Conservation (phyloP, 352 stramenopile genomes). For the Pythium folliculosum region DNA sequence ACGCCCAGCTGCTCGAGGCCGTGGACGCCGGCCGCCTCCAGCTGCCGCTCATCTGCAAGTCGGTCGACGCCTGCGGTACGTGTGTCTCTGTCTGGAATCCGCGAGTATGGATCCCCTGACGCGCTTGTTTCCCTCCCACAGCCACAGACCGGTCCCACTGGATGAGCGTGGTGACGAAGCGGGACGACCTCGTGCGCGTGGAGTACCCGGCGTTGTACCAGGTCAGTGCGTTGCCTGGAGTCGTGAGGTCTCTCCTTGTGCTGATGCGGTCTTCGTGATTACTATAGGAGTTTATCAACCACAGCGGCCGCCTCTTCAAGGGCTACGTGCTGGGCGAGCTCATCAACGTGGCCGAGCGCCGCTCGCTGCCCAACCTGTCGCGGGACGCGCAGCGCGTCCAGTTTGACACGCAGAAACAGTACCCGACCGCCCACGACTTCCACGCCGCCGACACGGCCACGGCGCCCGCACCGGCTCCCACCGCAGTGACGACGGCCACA, state of each 20-base stretch:
- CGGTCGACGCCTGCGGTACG: conserved; percentile 78
- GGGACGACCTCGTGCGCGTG: conserved; percentile 55
- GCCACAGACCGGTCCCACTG: conserved; percentile 79
- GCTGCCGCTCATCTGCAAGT: conserved; percentile 84
- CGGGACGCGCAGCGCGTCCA: conserved; percentile 55
- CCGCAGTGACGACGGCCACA: not conserved
- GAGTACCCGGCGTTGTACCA: conserved; percentile 71
- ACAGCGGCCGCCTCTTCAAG: conserved; percentile 79
- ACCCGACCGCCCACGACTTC: conserved; percentile 69
- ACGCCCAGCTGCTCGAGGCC: conserved; percentile 37
- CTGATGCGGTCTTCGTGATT: not conserved
- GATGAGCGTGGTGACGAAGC: conserved; percentile 81
- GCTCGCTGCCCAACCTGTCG: conserved; percentile 72
- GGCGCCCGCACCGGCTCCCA: not conserved
- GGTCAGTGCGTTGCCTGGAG: conserved; percentile 26
- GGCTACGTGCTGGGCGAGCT: conserved; percentile 78
- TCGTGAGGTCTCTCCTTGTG: too few species aligned
- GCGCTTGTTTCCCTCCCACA: conserved; percentile 14
- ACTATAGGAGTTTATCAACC: conserved; percentile 79
- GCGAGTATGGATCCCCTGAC: not conserved
- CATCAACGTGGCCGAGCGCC: conserved; percentile 76
- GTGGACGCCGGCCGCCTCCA: conserved; percentile 43
- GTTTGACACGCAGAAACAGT: conserved; percentile 83
- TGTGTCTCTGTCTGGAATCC: conserved; percentile 8
- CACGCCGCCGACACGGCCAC: conserved; percentile 23